Conservation (phyloP, 1,139 yeast genomes). For the Yamadazyma pseudoaaseri region DNA sequence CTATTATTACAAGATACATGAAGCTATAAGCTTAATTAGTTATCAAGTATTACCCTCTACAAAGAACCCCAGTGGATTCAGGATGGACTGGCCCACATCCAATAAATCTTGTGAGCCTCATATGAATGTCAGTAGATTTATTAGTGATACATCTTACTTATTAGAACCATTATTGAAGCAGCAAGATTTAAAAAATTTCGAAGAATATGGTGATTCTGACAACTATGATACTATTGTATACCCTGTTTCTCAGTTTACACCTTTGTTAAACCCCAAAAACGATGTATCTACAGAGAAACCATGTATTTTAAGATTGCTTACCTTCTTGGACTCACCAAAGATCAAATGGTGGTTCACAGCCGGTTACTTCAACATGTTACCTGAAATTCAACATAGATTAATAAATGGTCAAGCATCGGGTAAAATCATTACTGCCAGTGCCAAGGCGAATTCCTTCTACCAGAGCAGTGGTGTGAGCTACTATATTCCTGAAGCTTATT, state of each 20-base stretch:
- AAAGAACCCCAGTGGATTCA: slow-evolving; percentile 46
- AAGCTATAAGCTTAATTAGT: slow-evolving; percentile 65
- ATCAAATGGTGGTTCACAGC: slow-evolving; percentile 90
- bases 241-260: slow-evolving; percentile 90
- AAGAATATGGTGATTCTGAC: slow-evolving; percentile 31
- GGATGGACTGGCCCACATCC: slow-evolving; percentile 72
- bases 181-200: slow-evolving; percentile 33
- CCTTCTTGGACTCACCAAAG: slow-evolving; percentile 53
- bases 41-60: slow-evolving; percentile 52
- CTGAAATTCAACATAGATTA: slow-evolving; percentile 64
- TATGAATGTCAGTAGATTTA: slow-evolving; percentile 53
- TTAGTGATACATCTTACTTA: slow-evolving; percentile 55
- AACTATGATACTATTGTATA: slow-evolving; percentile 69
- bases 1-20: slow-evolving; percentile 70
- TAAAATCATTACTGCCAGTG: slow-evolving; percentile 83
- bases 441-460: slow-evolving; percentile 91
- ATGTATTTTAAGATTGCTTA: slow-evolving; percentile 58
- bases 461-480: slow-evolving; percentile 80
- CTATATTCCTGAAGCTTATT: slow-evolving; percentile 83
- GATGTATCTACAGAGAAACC: slow-evolving; percentile 77
- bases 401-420: slow-evolving; percentile 64
- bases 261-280: slow-evolving; percentile 59
- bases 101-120: slow-evolving; percentile 75
- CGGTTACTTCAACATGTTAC: slow-evolving; percentile 91
- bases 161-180: slow-evolving; percentile 58